Conservation (phyloP, 176 grass and related monocot species). For the Elaeis guineensis region DNA sequence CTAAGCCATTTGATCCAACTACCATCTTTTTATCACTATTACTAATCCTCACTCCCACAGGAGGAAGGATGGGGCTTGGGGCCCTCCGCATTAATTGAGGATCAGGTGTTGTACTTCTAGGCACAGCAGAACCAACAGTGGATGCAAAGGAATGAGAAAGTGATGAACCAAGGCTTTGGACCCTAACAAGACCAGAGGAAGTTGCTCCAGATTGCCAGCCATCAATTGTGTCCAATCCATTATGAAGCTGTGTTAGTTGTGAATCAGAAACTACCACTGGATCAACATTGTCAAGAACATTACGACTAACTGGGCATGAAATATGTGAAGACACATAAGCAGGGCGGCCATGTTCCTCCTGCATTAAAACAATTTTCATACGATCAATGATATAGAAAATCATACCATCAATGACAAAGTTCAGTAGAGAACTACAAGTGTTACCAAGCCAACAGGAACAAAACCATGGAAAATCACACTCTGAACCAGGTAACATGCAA, state of each 20-base stretch:
- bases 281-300: constrained; percentile 44
- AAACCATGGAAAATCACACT: too few relatives aligned
- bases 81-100: constrained; percentile 67
- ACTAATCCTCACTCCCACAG: constrained; percentile 72
- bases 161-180: constrained; percentile 79
- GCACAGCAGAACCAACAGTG: constrained; percentile 49
- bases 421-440: too few relatives aligned
- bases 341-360: constrained; percentile 53
- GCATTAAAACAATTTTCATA: neutral
- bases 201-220: constrained; percentile 52
- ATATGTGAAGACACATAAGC: constrained; percentile 32
- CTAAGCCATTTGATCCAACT: constrained; percentile 19
- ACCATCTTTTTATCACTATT: constrained; percentile 36
- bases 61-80: constrained; percentile 91
- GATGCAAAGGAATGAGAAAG: constrained; percentile 51
- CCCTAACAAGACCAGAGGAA: constrained; percentile 72
- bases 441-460: too few relatives aligned
- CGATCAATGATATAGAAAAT: neutral
- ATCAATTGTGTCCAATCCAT: constrained; percentile 47
- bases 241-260: constrained; percentile 30
- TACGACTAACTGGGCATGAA: constrained; percentile 52
- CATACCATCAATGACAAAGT: neutral
- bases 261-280: constrained; percentile 37
- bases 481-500: too few relatives aligned
- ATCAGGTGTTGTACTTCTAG: constrained; percentile 70